A percentile compares a stretch with the other conserved stretches of the same genome.
These are phyloP conservation scores for Zopfia rhizophila DNA, from an alignment of 2,329 filamentous ascomycete genomes.

Conservation along the genomic window DNA sequence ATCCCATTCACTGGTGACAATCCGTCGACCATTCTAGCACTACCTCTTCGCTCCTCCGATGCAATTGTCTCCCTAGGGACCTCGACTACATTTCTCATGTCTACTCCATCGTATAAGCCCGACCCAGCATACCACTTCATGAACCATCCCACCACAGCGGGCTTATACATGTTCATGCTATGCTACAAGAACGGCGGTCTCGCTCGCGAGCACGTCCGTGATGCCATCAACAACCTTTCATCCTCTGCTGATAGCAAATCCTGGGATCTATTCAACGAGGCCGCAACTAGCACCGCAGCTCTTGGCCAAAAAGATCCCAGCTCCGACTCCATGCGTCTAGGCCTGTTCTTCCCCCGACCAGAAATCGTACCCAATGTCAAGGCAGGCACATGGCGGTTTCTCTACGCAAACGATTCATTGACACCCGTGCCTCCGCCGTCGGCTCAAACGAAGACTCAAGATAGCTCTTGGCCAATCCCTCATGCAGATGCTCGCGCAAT, in stretches of 20 bases:
- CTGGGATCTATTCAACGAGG: slow-evolving; percentile 85
- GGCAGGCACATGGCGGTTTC: slow-evolving; percentile 88
- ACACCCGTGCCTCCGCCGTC: slow-evolving; percentile 56
- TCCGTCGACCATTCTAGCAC: slow-evolving; percentile 89
- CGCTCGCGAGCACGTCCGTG: slow-evolving; percentile 88
- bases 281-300: slow-evolving; percentile 73
- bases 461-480: slow-evolving; percentile 63
- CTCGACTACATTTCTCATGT: slow-evolving; percentile 97
- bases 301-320: slow-evolving; percentile 68
- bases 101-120: slow-evolving; percentile 88
- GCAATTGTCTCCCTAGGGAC: slow-evolving; percentile 96
- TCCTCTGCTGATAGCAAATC: slow-evolving; percentile 56
- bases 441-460: slow-evolving; percentile 50
- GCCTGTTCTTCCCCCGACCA: slow-evolving; percentile 93
- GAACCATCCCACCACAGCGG: slow-evolving; percentile 91
- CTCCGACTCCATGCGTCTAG: slow-evolving; percentile 77
- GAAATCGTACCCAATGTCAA: slow-evolving; percentile 95
- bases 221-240: slow-evolving; percentile 72
- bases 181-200: slow-evolving; percentile 99
- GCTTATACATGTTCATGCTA: slow-evolving; percentile 99
- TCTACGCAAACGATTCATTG: slow-evolving; percentile 63
- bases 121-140: slow-evolving; percentile 96
- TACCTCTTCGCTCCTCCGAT: slow-evolving; percentile 87
- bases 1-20: slow-evolving; percentile 96
- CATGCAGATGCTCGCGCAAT: slow-evolving; percentile 82